Evolutionary conservation across 805 yeast genomes (phyloP), one percentile per base, ranked within the genome.

Genomic region (Metschnikowia anglica): DNA sequence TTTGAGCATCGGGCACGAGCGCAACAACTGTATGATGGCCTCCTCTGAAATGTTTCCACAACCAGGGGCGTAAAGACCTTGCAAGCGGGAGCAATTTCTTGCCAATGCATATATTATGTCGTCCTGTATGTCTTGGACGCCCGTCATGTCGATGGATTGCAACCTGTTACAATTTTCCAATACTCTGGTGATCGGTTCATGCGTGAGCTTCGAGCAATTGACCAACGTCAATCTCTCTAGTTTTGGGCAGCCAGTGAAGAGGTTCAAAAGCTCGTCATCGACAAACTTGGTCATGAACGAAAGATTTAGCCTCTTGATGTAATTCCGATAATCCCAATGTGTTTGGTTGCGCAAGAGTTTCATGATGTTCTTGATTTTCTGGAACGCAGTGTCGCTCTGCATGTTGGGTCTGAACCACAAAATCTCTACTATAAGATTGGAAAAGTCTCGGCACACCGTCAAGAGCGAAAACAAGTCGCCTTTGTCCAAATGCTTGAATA

Each of bases 11-110:
- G 85, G 85, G 46, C 97, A 88, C 25, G 73, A 70, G 24, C 65
- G 55, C 10, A 88, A 74, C 46, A 90, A 70, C 27, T 65, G 63
- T 24, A 77, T 54, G 10, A 91, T 73, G 2, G 91, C 85, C 3
- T 58, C 66, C 48, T 85, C 86, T 5, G 85, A 72, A 3, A 91
- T 82, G n/a, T 70, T 64, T 27, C 77, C 78, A 44, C 97, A 89
- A 5, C 86, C 87, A 1, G 96, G 90, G 0, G 93, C 93, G 60
- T 89, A 90, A 34, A 90, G 69, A 1, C 97, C 97, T 65, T 91
- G 97, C 34, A 91, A 70, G 35, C 91, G 68, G 27, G 78, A 76
- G 62, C 97, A 90, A 55, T 79, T 74, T 7, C 59, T 58, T 2
- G 96, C 88, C 50, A 91, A 70, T 5, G 85, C 79, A 21, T 64